These are phyloP conservation scores for Mycena leptocephala DNA, from an alignment of 768 basidiomycete species.

Conservation along the genomic window DNA sequence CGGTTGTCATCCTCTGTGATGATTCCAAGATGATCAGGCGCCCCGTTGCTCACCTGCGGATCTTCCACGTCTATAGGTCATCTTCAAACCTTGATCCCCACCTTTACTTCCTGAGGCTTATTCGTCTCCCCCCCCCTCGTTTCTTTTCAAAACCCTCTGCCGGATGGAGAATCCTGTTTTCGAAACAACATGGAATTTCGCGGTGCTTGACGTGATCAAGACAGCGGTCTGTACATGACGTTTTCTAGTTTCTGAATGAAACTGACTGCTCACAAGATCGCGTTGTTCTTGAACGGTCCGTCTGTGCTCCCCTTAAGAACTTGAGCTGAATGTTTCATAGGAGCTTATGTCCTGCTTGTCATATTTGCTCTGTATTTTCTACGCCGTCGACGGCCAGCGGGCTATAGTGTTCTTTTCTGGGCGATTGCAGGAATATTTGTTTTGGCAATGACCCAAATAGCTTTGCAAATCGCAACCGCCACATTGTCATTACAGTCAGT, in stretches of 20 bases:
- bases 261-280: neutral
- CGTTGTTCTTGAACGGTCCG: slow-evolving; percentile 3
- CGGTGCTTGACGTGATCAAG: neutral
- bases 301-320: no score
- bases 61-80: no score
- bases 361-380: neutral
- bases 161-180: neutral
- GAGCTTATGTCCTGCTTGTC: neutral
- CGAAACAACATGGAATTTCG: neutral
- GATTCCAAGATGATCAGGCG: no score
- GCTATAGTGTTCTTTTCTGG: neutral
- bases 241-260: neutral
- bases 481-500: neutral
- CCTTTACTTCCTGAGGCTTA: no score
- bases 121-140: no score
- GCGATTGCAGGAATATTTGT: neutral
- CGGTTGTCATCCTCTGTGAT: no score
- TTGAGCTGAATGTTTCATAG: neutral
- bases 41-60: no score
- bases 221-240: neutral
- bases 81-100: no score
- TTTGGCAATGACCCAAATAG: neutral
- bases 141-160: neutral
- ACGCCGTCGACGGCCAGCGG: neutral
- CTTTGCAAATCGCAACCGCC: neutral